phyloP scores from a whole-genome alignment of 805 yeast genomes.

The Candida krabiensis region DNA sequence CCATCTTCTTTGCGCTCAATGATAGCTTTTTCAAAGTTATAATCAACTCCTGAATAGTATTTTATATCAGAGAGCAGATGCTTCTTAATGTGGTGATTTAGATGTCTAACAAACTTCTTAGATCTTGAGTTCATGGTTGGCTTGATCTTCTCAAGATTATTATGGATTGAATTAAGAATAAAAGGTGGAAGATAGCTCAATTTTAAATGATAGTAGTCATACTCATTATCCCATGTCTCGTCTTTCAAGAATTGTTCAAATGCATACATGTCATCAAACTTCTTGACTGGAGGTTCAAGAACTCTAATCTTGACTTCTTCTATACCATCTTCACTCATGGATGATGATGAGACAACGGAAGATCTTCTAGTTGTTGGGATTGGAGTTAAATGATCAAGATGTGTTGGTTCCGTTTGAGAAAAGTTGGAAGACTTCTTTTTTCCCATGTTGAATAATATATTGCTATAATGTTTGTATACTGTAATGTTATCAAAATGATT shows the following conservation, averaged over 20 bases:
- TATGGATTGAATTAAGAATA: slow-evolving; percentile 59
- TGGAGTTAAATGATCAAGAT: slow-evolving; percentile 29
- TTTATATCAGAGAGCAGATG: slow-evolving; percentile 64
- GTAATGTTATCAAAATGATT: too few species aligned
- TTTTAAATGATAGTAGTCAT: slow-evolving; percentile 22
- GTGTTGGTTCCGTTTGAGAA: slow-evolving; percentile 31
- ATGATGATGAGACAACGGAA: slow-evolving; percentile 9
- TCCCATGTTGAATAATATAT: slow-evolving; percentile 15
- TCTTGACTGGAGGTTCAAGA: slow-evolving; percentile 24
- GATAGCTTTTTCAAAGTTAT: slow-evolving; percentile 39
- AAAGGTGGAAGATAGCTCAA: slow-evolving; percentile 44
- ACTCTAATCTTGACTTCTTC: slow-evolving; percentile 6
- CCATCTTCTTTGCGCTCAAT: slow-evolving; percentile 46
- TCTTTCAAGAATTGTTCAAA: slow-evolving; percentile 64
- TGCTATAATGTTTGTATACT: too few species aligned
- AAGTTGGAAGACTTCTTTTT: slow-evolving; percentile 18
- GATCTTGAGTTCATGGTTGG: slow-evolving; percentile 69
- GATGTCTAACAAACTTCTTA: slow-evolving; percentile 64
- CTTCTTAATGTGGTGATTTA: slow-evolving; percentile 69
- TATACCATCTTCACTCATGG: slow-evolving; percentile 5
- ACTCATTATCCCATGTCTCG: slow-evolving; percentile 39
- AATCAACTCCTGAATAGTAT: slow-evolving; percentile 49
- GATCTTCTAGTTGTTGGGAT: slow-evolving; percentile 19
- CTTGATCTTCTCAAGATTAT: slow-evolving; percentile 66
- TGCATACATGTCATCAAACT: slow-evolving; percentile 58